Evolutionary conservation across 2,329 filamentous ascomycete genomes (phyloP).

Genomic region (Leptoxyphium fumago): DNA sequence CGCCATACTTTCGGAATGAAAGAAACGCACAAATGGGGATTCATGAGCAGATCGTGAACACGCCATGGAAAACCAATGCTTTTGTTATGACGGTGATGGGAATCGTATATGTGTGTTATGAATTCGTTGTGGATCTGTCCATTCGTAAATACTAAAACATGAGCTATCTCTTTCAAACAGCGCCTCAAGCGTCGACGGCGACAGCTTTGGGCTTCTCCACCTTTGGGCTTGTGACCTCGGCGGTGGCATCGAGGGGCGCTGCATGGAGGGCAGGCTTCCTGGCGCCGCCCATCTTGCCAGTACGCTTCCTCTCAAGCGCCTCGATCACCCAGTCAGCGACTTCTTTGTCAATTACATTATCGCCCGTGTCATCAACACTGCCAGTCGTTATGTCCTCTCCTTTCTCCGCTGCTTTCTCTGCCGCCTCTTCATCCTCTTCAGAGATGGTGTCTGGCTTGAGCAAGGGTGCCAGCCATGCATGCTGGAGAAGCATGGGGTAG

Average conservation of each 20-base stretch:
- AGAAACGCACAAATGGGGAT: too few relatives aligned
- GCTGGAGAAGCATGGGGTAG: slow-evolving; percentile 76
- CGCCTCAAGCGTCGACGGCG: slow-evolving; percentile 1
- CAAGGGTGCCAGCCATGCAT: slow-evolving; percentile 70
- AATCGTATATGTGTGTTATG: too few relatives aligned
- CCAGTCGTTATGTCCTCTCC: slow-evolving; percentile 25
- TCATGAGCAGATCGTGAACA: too few relatives aligned
- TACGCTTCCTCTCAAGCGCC: slow-evolving; percentile 52
- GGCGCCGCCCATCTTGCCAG: slow-evolving; percentile 38
- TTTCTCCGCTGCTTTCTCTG: slow-evolving; percentile 7
- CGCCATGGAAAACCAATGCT: too few relatives aligned
- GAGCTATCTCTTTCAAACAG: too few relatives aligned
- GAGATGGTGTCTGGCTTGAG: slow-evolving; percentile 61
- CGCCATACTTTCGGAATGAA: too few relatives aligned
- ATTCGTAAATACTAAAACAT: too few relatives aligned
- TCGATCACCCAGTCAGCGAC: slow-evolving; percentile 72
- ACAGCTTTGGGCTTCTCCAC: slow-evolving; percentile 1
- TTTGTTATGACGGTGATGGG: too few relatives aligned
- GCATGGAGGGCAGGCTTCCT: slow-evolving; percentile 74
- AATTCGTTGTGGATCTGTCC: too few relatives aligned
- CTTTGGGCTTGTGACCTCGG: slow-evolving; percentile 1
- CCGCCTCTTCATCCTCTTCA: slow-evolving; percentile 50
- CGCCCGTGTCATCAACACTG: slow-evolving; percentile 14
- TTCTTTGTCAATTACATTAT: slow-evolving; percentile 53
- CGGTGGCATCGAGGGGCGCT: slow-evolving; percentile 56